These are phyloP conservation scores for Penicillium sp. DNA, from an alignment of 2,329 filamentous ascomycete species.

Conservation along the genomic window DNA sequence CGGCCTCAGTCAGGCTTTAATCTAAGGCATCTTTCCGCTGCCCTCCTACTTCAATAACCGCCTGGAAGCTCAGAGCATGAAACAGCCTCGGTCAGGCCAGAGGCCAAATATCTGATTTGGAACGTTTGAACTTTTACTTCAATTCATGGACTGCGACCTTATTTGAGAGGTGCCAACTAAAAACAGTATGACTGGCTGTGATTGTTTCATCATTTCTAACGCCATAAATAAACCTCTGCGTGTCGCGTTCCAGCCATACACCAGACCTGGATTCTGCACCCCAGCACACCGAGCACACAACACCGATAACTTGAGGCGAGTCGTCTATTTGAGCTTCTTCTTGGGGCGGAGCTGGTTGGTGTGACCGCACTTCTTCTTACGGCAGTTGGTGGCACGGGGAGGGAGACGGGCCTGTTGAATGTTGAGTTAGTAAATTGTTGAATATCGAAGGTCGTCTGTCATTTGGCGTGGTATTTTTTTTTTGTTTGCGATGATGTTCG, in stretches of 20 bases:
- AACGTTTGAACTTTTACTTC: constrained; percentile 41
- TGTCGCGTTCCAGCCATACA: constrained; percentile 40
- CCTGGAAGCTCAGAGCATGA: too few relatives aligned
- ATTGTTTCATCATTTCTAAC: constrained; percentile 45
- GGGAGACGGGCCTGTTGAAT: constrained; percentile 73
- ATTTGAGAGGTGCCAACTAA: constrained; percentile 40
- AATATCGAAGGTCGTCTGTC: too few relatives aligned
- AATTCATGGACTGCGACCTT: constrained; percentile 41
- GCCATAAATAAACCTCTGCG: constrained; percentile 42
- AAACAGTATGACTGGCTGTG: constrained; percentile 42
- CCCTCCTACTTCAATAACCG: too few relatives aligned
- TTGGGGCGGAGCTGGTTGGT: constrained; percentile 99
- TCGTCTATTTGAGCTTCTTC: constrained; percentile 96
- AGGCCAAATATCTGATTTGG: constrained; percentile 9
- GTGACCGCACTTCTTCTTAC: constrained; percentile 99
- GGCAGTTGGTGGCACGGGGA: constrained; percentile 99
- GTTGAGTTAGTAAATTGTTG: not conserved
- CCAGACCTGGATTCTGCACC: constrained; percentile 33
- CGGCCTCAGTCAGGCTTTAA: too few relatives aligned
- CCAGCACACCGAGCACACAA: constrained; percentile 50
- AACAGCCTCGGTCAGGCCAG: too few relatives aligned
- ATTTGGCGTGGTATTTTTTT: not conserved
- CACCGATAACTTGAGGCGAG: constrained; percentile 44
- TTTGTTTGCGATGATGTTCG: not conserved
- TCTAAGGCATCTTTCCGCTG: too few relatives aligned